Conservation (phyloP, 768 basidiomycete genomes). For the Boletus tylopilopsis region DNA sequence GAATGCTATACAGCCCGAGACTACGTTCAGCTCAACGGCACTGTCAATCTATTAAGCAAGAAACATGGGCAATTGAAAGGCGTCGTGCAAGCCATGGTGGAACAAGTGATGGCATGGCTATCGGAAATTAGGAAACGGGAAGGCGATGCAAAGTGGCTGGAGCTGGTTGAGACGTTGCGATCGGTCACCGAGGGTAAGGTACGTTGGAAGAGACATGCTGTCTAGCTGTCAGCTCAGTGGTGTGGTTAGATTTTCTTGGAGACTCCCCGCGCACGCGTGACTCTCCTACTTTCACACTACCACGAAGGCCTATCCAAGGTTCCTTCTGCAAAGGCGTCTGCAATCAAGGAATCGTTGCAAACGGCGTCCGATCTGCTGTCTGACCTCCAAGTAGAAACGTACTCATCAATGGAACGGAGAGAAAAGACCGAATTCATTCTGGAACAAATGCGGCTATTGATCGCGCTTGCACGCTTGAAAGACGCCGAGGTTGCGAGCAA, state of each 20-base stretch:
- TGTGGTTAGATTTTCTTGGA: constrained; percentile 84
- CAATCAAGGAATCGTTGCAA: constrained; percentile 64
- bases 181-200: constrained; percentile 97
- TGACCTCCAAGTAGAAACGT: constrained; percentile 97
- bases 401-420: constrained; percentile 95
- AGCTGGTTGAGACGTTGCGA: constrained; percentile 85
- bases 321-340: constrained; percentile 36
- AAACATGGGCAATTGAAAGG: constrained; percentile 97
- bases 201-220: constrained; percentile 18
- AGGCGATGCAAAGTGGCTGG: constrained; percentile 76
- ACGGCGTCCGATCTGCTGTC: constrained; percentile 89
- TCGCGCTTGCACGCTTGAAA: constrained; percentile 71
- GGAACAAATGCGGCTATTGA: constrained; percentile 93
- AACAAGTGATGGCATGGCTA: constrained; percentile 78
- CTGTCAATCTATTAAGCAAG: constrained; percentile 72
- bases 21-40: constrained; percentile 66
- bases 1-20: constrained; percentile 72
- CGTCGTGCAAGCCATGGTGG: constrained; percentile 88
- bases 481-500: constrained; percentile 60
- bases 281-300: constrained; percentile 78
- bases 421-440: constrained; percentile 99
- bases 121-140: constrained; percentile 66
- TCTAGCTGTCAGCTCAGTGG: background rate
- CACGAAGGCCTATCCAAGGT: constrained; percentile 66
- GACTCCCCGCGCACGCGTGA: constrained; percentile 92